Evolutionary conservation across 345 rosid genomes (phyloP), one percentile per base, ranked within the genome.

Genomic region (Nasturtium officinale): DNA sequence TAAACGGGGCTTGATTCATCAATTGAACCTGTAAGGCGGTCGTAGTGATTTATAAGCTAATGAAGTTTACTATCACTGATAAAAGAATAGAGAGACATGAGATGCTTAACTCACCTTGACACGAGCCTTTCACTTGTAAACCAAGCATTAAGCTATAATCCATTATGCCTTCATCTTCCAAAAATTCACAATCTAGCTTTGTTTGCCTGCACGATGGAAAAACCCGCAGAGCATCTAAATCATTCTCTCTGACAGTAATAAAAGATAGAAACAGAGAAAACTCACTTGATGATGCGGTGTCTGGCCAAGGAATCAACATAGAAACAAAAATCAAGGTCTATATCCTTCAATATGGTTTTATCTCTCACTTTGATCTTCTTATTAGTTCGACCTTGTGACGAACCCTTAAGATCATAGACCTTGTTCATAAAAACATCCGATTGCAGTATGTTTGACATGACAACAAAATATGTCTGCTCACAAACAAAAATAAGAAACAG

Each of bases 361-460:
- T 82, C 89, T 37, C 80, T 78, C 8, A 77, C 62, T 78, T 68
- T 78, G 43, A 59, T 35, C 55, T 70, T 85, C 52, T 67, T 80
- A 4, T 25, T 46, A 18, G 61, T 78, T 3, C 91, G 77, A 15
- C 95, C 89, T 80, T 76, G 79, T 8, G 74, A 73, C 16, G 88
- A 87, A 46, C 88, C 91, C 77, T 85, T 85, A 3, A 89, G 88
- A 76, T 85, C 85, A 79, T 80, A 87, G 12, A 80, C 66, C 56
- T 76, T 76, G 52, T 75, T 76, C 73, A 83, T 64, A 61, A 73
- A 66, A 20, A 66, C 69, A 62, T 84, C 76, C 11, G 83, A 71
- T 40, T 55, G 82, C 46, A 81, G 55, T 21, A 80, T 59, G 63
- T 80, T 84, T 48, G 79, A 64, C 78, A 73, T 66, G 61, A 89